Conservation (phyloP, 1,284 basidiomycete species). For the Exobasidium rhododendri region DNA sequence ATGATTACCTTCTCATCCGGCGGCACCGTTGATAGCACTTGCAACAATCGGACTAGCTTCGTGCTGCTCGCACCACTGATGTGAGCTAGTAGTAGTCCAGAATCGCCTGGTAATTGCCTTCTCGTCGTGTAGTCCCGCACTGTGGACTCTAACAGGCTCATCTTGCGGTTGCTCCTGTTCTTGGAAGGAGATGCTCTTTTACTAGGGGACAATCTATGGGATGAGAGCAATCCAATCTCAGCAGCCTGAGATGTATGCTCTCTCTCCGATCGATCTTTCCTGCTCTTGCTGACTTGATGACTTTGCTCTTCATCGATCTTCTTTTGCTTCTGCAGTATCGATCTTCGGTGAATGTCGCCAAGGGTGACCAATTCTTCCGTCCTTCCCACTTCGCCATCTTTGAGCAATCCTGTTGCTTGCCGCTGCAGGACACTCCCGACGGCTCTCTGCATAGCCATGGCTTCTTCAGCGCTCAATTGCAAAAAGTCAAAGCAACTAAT, state of each 20-base stretch:
- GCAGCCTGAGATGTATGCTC: not conserved
- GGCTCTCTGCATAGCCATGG: slow-evolving; percentile 8
- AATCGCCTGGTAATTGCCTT: not conserved
- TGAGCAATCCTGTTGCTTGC: not conserved
- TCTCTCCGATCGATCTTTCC: not conserved
- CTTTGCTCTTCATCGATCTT: too few species aligned
- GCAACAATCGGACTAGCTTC: not conserved
- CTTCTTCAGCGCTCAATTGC: slow-evolving; percentile 6
- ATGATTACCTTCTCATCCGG: slow-evolving; percentile 20
- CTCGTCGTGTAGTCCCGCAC: not conserved
- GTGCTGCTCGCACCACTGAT: not conserved
- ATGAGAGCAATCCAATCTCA: not conserved
- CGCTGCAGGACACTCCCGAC: not conserved
- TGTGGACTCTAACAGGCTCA: not conserved
- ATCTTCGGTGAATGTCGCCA: not conserved
- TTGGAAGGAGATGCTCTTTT: not conserved
- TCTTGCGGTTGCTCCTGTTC: not conserved
- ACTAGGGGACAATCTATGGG: too few species aligned
- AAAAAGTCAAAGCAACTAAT: not conserved
- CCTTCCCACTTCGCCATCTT: slow-evolving; percentile 12
- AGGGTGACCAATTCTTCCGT: slow-evolving; percentile 20
- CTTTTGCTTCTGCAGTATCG: not conserved
- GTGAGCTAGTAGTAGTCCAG: not conserved
- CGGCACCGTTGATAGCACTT: not conserved
- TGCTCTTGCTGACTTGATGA: not conserved